phyloP scores from a whole-genome alignment of 1,284 basidiomycete species.

The Coniferiporia sulphurascens region DNA sequence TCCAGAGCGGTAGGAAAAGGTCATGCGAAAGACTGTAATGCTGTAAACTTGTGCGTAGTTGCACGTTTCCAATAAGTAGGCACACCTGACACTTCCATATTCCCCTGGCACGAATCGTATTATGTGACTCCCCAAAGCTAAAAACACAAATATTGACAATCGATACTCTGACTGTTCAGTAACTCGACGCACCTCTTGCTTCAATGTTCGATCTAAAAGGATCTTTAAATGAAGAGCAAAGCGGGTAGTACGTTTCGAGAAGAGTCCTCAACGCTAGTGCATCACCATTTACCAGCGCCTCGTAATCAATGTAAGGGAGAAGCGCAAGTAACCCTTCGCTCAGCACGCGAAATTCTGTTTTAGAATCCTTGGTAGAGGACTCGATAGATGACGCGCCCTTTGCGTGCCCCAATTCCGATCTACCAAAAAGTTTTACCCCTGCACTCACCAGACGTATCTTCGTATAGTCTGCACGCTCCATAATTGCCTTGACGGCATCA shows the following conservation, averaged over 20 bases:
- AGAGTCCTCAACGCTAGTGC: slow-evolving; percentile 61
- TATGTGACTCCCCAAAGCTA: slow-evolving; percentile 71
- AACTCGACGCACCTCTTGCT: slow-evolving; percentile 40
- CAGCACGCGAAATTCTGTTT: slow-evolving; percentile 72
- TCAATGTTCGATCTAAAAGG: slow-evolving; percentile 51
- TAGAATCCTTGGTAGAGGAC: slow-evolving; percentile 32
- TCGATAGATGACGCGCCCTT: slow-evolving; percentile 2
- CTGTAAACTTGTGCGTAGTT: background rate
- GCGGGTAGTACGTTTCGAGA: slow-evolving; percentile 74
- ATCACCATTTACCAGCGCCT: slow-evolving; percentile 58
- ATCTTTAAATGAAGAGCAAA: slow-evolving; percentile 57
- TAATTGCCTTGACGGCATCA: slow-evolving; percentile 74
- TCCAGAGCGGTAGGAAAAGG: slow-evolving; percentile 85
- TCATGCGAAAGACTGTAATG: slow-evolving; percentile 56
- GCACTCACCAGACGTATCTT: slow-evolving; percentile 85
- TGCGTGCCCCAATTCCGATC: slow-evolving; percentile 39
- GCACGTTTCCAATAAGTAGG: slow-evolving; percentile 10
- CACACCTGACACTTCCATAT: slow-evolving; percentile 51
- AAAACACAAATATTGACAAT: slow-evolving; percentile 1
- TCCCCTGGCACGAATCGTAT: slow-evolving; percentile 59
- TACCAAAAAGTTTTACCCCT: slow-evolving; percentile 74
- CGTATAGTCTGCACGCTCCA: slow-evolving; percentile 81
- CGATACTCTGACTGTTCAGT: slow-evolving; percentile 1
- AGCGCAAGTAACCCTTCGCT: slow-evolving; percentile 84
- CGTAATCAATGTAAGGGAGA: slow-evolving; percentile 70